Evolutionary conservation across 1,284 basidiomycete genomes (phyloP).

Genomic region (Thelephora terrestris): DNA sequence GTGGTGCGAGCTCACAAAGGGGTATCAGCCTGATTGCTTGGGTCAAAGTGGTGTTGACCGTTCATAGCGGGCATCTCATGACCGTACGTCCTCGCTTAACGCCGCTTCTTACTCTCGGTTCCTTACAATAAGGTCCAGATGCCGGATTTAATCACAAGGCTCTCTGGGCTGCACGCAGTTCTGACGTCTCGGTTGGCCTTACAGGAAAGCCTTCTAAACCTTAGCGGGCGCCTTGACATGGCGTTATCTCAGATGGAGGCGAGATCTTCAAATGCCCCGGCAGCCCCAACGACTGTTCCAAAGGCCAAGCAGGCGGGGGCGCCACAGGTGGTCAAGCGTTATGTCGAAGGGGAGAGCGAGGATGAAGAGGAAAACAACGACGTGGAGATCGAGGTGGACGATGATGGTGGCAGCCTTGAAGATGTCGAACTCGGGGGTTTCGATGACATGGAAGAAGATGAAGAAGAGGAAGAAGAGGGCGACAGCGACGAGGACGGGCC

Average conservation of each 20-base stretch:
- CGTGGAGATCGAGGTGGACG: slow-evolving; percentile 42
- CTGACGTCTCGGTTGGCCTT: slow-evolving; percentile 73
- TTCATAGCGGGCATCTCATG: slow-evolving; percentile 92
- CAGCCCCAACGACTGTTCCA: slow-evolving; percentile 29
- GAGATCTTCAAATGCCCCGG: slow-evolving; percentile 55
- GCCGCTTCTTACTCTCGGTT: not conserved
- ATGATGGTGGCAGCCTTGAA: slow-evolving; percentile 38
- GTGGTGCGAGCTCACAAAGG: slow-evolving; percentile 77
- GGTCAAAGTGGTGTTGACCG: slow-evolving; percentile 80
- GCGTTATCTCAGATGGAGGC: slow-evolving; percentile 91
- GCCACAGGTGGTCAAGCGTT: slow-evolving; percentile 64
- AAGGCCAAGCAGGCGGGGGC: slow-evolving; percentile 28
- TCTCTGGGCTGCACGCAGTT: slow-evolving; percentile 79
- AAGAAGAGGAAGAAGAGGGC: slow-evolving; percentile 36
- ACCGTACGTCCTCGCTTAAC: slow-evolving; percentile 48
- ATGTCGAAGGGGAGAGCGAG: slow-evolving; percentile 60
- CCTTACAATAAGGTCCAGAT: slow-evolving; percentile 39
- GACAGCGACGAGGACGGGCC: slow-evolving; percentile 29
- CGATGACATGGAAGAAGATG: slow-evolving; percentile 48
- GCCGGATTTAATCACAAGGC: slow-evolving; percentile 75
- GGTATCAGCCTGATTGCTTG: slow-evolving; percentile 81
- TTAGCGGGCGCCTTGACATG: slow-evolving; percentile 88
- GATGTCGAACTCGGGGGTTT: slow-evolving; percentile 60
- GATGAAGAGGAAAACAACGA: slow-evolving; percentile 41
- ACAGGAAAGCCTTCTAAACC: slow-evolving; percentile 76